phyloP scores from a whole-genome alignment of 371 early-diverging fungal genomes.

The Thermomucor indicae-seudaticae region DNA sequence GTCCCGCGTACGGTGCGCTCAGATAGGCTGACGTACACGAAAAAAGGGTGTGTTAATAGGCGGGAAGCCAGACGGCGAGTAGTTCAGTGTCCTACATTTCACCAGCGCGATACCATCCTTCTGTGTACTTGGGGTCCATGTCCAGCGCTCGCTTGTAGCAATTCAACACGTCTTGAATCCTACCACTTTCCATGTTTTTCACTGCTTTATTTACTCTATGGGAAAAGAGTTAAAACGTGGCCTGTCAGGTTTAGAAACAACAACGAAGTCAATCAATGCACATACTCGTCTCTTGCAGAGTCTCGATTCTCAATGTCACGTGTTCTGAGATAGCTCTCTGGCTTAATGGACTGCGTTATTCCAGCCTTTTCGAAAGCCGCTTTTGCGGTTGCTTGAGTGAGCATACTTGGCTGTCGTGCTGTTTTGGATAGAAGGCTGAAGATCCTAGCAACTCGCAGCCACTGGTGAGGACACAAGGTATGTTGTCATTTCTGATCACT shows the following conservation, averaged over 20 bases:
- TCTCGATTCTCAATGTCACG: constrained; percentile 40
- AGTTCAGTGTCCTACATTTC: constrained; percentile 31
- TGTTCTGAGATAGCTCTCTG: constrained; percentile 32
- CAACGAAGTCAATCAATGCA: constrained; percentile 1
- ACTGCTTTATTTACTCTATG: constrained; percentile 37
- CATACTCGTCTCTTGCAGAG: constrained; percentile 44
- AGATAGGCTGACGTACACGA: constrained; percentile 15
- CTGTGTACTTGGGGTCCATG: constrained; percentile 49
- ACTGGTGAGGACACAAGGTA: constrained; percentile 39
- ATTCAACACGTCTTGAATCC: constrained; percentile 30
- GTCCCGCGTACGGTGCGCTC: constrained; percentile 21
- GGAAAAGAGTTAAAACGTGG: no score
- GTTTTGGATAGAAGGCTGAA: constrained; percentile 38
- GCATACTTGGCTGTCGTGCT: constrained; percentile 23
- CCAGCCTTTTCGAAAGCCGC: no score
- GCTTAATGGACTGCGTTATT: no score
- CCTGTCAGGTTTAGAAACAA: background rate
- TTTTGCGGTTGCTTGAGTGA: constrained; percentile 2
- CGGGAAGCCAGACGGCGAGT: background rate
- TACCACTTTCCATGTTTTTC: constrained; percentile 21
- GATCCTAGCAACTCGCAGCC: constrained; percentile 34
- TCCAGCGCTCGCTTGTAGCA: constrained; percentile 42
- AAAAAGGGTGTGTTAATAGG: background rate
- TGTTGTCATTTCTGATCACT: no score
- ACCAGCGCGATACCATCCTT: constrained; percentile 42